These are phyloP conservation scores for Geotrichum klebahnii DNA, from an alignment of 1,139 yeast genomes.

Conservation along the genomic window DNA sequence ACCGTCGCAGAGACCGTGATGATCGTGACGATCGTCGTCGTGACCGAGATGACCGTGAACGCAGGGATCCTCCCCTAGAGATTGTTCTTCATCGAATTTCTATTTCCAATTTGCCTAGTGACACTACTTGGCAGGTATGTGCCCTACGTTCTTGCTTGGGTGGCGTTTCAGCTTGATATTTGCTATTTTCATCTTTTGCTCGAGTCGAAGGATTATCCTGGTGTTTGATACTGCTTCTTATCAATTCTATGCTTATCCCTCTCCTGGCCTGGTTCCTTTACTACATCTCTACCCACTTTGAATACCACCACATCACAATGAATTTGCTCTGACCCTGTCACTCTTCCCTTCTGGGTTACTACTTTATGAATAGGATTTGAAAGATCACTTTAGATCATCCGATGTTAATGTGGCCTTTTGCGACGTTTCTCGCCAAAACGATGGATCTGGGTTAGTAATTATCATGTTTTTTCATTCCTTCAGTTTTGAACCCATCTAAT, in stretches of 20 bases:
- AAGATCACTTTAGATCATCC: constrained; percentile 39
- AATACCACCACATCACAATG: neutral
- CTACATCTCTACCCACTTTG: neutral
- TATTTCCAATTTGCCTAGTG: constrained; percentile 30
- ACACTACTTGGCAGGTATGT: constrained; percentile 35
- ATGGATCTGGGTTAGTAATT: constrained; percentile 31
- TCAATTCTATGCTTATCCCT: constrained; percentile 19
- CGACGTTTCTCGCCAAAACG: constrained; percentile 36
- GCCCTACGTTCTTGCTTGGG: constrained; percentile 19
- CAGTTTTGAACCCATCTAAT: neutral
- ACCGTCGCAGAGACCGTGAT: constrained; percentile 24
- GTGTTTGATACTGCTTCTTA: constrained; percentile 29
- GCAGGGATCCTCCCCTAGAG: constrained; percentile 26
- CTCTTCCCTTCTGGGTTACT: constrained; percentile 9
- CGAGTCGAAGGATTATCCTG: constrained; percentile 14
- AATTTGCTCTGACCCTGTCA: constrained; percentile 13
- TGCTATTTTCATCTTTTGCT: constrained; percentile 11
- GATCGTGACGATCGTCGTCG: constrained; percentile 21
- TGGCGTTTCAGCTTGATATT: constrained; percentile 21
- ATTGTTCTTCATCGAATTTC: constrained; percentile 27
- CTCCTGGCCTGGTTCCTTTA: constrained; percentile 3
- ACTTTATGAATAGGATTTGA: constrained; percentile 31
- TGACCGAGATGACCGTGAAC: constrained; percentile 21
- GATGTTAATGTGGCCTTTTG: constrained; percentile 39
- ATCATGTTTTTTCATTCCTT: neutral